Evolutionary conservation across 805 yeast species (phyloP).

Genomic region (Suhomyces sp.): DNA sequence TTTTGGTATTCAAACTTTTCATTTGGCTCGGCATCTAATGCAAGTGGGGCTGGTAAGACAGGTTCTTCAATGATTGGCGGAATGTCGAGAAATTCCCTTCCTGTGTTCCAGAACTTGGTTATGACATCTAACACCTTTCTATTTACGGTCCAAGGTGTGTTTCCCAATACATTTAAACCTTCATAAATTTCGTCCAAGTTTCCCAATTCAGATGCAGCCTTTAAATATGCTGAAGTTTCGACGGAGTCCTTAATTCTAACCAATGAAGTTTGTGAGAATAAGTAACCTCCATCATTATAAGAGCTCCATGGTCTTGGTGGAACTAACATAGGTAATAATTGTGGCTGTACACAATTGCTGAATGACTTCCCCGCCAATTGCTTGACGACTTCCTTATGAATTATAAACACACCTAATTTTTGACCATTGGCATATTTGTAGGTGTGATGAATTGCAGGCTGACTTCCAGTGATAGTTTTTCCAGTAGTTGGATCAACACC

Average conservation of each 20-base stretch:
- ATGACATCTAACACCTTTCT: constrained; percentile 64
- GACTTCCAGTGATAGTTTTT: constrained; percentile 60
- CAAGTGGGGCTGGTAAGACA: constrained; percentile 47
- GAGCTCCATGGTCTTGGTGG: constrained; percentile 87
- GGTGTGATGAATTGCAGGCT: constrained; percentile 89
- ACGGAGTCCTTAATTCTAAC: constrained; percentile 82
- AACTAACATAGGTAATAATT: constrained; percentile 86
- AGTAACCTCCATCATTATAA: constrained; percentile 83
- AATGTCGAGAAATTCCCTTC: constrained; percentile 71
- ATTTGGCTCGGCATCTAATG: constrained; percentile 70
- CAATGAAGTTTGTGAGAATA: constrained; percentile 58
- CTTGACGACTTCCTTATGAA: constrained; percentile 67
- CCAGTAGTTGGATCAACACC: constrained; percentile 83
- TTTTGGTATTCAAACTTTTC: constrained; percentile 68
- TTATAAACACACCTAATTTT: constrained; percentile 75
- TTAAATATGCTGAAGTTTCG: constrained; percentile 85
- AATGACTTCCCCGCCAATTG: constrained; percentile 66
- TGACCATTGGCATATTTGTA: constrained; percentile 80
- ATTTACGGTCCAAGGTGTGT: constrained; percentile 92
- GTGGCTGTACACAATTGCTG: constrained; percentile 74
- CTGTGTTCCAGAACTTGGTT: constrained; percentile 83
- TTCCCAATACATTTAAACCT: constrained; percentile 84
- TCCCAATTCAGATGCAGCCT: constrained; percentile 74
- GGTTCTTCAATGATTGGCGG: constrained; percentile 50
- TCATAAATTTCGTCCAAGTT: constrained; percentile 65